Evolutionary conservation across 129 eudicot species (phyloP), one percentile per base, ranked within the genome.

Genomic region (Chrysanthemum lavandulifolium): DNA sequence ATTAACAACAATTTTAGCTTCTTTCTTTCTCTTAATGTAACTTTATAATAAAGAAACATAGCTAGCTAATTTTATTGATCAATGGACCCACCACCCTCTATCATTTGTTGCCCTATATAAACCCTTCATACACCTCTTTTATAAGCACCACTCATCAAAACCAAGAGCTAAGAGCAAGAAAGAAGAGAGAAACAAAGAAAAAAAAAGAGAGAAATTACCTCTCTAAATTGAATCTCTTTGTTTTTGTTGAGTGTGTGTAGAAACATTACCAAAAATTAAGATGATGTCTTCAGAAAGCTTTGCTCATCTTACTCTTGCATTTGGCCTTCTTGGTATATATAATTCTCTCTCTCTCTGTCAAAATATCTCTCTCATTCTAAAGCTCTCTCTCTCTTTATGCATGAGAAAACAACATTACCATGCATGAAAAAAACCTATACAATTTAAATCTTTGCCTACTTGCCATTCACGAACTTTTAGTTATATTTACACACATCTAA

Each of bases 251-350:
- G 82, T 78, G 77, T 78, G 82, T 78, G 68, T 71, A 50, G 3
- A 53, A 62, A 71, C 61, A 18, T 33, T 25, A 78, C 64, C 40
- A 5, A 49, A n/a, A 15, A 15, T 61, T 12, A 72, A 72, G 55
- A 78, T 78, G 82, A 47, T 67, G 57, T 0, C 73, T 55, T 61
- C 49, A 6, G 36, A 40, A 19, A 69, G 65, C 69, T 73, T 78
- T 78, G 57, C 72, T 74, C 84, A 87, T 48, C 82, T 78, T 84
- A 75, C 89, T 76, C 81, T 91, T 76, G 95, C 82, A 33, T 91
- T 88, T 82, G 97, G 97, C 49, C 84, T 91, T 62, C 90, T 91
- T 64, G 97, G 97, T 91, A 88, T 73, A 3, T n/a, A 59, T 29
- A 2, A 43, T n/a, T 13, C 80, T 55, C 21, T 40, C 65, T 45